phyloP scores from a whole-genome alignment of 345 rosid species.

The Populus alba region DNA sequence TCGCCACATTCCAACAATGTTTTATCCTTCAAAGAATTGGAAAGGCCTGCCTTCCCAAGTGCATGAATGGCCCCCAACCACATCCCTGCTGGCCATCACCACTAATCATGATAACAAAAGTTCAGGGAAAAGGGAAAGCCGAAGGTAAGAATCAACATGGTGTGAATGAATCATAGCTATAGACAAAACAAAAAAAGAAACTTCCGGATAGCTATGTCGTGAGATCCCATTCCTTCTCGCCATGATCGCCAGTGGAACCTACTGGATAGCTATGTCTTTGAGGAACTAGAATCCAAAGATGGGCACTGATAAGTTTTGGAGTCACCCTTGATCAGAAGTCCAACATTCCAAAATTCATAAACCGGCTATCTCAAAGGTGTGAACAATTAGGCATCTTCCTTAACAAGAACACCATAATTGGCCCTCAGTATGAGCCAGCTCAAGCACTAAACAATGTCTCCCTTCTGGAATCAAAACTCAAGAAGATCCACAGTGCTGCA shows the following conservation, averaged over 20 bases:
- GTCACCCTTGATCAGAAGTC: slow-evolving; percentile 75
- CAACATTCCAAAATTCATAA: slow-evolving; percentile 68
- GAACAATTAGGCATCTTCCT: slow-evolving; percentile 82
- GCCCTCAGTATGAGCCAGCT: slow-evolving; percentile 63
- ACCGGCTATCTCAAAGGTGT: slow-evolving; percentile 79
- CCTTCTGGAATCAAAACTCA: slow-evolving; percentile 69
- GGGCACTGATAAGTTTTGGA: slow-evolving; percentile 91
- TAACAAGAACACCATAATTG: slow-evolving; percentile 52
- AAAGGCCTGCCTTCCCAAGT: slow-evolving; percentile 16
- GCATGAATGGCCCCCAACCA: slow-evolving; percentile 24
- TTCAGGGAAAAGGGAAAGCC: slow-evolving; percentile 20
- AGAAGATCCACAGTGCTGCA: slow-evolving; percentile 62
- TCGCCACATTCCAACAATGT: slow-evolving; percentile 43
- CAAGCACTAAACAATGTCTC: slow-evolving; percentile 74
- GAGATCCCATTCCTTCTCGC: slow-evolving; percentile 59
- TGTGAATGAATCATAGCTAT: background rate
- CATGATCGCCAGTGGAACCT: slow-evolving; percentile 80
- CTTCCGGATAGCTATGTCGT: no score
- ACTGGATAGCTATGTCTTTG: slow-evolving; percentile 64
- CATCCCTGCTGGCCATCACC: slow-evolving; percentile 20
- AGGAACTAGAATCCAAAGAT: slow-evolving; percentile 68
- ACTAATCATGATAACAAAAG: slow-evolving; percentile 35
- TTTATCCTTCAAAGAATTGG: slow-evolving; percentile 14
- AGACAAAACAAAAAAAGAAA: no score
- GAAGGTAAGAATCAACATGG: background rate